A percentile compares a stretch with the other conserved stretches of the same genome.
Conservation (phyloP, 2,329 filamentous ascomycete species). For the Diaporthe humulicola region DNA sequence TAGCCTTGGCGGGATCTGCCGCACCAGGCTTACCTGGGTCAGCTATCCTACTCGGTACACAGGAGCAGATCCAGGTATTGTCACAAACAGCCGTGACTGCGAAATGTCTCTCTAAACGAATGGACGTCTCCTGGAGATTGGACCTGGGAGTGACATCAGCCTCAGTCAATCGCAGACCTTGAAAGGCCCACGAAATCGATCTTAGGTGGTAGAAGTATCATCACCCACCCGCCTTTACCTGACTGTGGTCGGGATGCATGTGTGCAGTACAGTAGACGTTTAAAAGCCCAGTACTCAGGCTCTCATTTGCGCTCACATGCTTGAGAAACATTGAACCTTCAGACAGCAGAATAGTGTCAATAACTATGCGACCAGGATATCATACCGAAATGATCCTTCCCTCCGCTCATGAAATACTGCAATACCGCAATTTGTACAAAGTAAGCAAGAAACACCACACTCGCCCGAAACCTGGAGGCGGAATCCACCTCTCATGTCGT, state of each 20-base stretch:
- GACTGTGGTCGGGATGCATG: background rate
- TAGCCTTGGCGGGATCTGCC: slow-evolving; percentile 17
- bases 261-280: background rate
- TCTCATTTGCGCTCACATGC: background rate
- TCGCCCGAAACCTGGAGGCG: slow-evolving; percentile 10
- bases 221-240: background rate
- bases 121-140: background rate
- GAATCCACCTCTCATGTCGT: slow-evolving; percentile 9
- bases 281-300: background rate
- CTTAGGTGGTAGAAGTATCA: background rate
- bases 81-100: background rate
- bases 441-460: slow-evolving; percentile 28
- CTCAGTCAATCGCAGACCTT: background rate
- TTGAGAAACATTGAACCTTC: background rate
- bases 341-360: slow-evolving; percentile 8
- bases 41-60: background rate
- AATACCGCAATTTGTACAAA: slow-evolving; percentile 13
- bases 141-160: background rate
- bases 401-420: slow-evolving; percentile 8
- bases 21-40: background rate
- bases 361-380: slow-evolving; percentile 27
- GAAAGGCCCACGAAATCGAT: background rate
- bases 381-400: slow-evolving; percentile 13
- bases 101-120: background rate
- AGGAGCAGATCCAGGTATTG: background rate